These are phyloP conservation scores for Apiospora phragmitis DNA, from an alignment of 2,329 filamentous ascomycete genomes.

Conservation along the genomic window DNA sequence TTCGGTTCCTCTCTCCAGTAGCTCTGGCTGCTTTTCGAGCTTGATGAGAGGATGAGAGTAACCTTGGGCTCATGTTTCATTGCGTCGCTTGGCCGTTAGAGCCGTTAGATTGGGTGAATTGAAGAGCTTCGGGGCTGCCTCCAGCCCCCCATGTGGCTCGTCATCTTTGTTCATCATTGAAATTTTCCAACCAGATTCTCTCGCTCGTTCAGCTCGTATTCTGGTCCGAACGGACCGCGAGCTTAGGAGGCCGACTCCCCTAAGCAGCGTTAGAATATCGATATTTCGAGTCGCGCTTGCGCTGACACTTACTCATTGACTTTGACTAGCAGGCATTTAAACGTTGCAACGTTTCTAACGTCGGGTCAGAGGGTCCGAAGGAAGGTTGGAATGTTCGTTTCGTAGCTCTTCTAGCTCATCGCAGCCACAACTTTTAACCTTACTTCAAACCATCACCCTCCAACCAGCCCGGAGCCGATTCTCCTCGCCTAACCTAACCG, in stretches of 20 bases:
- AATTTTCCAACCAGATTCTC: not conserved
- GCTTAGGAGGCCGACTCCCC: not conserved
- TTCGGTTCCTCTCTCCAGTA: too few species aligned
- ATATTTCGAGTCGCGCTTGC: not conserved
- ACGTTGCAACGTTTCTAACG: not conserved
- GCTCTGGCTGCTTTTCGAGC: not conserved
- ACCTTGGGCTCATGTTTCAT: conserved; percentile 1
- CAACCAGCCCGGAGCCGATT: not conserved
- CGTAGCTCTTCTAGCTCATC: not conserved
- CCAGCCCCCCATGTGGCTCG: not conserved
- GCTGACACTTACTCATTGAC: not conserved
- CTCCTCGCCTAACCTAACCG: not conserved
- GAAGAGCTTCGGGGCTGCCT: not conserved
- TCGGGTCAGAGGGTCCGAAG: not conserved
- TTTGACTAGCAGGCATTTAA: not conserved
- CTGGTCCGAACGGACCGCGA: not conserved
- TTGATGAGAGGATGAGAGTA: too few species aligned
- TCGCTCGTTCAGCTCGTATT: not conserved
- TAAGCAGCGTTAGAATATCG: not conserved
- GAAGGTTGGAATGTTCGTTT: not conserved
- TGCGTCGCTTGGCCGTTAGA: not conserved
- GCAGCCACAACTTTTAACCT: conserved; percentile 2
- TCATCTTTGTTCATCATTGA: not conserved
- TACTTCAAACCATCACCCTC: not conserved
- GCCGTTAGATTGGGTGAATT: not conserved